Evolutionary conservation across 2,329 filamentous ascomycete genomes (phyloP), one percentile per base, ranked within the genome.

Genomic region (Fusarium armeniacum): DNA sequence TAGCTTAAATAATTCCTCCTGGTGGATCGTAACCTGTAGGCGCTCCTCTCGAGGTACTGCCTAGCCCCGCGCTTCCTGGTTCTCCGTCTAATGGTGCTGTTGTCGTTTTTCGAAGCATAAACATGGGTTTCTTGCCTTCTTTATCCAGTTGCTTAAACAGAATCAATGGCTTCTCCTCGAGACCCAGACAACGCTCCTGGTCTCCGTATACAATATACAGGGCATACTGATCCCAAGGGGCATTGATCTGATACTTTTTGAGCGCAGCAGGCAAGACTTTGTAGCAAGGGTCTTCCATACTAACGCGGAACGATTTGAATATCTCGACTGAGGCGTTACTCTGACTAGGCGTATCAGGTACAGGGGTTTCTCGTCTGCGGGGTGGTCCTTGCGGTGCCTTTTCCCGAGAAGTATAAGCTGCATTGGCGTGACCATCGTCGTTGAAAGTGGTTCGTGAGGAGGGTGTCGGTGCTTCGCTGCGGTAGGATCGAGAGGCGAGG

Each of bases 201-300:
- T 98, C 94, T n/a, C 96, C 96, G 75, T 98, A 97, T 6, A 99
- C 96, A 78, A 99, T 99, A 78, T 98, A 99, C 33, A 99, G 84
- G 1, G 96, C 95, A 78, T 99, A 99, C 77, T 98, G 93, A 73
- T 97, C 93, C 92, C 94, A 98, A 52, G 97, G 95, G 24, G 94
- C 95, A 72, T 97, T 95, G 83, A 99, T 99, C 77, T 98, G 96
- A 82, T 99, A 99, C 79, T 98, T 97, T 78, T 97, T 97, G 20
- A 99, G 87, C 4, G 96, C 96, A 18, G 97, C 96, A 2, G 96
- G 96, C 3, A 99, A 86, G 30, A 99, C 96, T 79, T 98, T 98
- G 83, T 97, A 92, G 82, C 96, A 99, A 4, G 96, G 96, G 76
- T 99, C 96, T 73, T 99, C 96, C 87, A 98, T 97, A 78, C 93